Evolutionary conservation across 345 rosid genomes (phyloP), one percentile per base, ranked within the genome.

Genomic region (Populus nigra): DNA sequence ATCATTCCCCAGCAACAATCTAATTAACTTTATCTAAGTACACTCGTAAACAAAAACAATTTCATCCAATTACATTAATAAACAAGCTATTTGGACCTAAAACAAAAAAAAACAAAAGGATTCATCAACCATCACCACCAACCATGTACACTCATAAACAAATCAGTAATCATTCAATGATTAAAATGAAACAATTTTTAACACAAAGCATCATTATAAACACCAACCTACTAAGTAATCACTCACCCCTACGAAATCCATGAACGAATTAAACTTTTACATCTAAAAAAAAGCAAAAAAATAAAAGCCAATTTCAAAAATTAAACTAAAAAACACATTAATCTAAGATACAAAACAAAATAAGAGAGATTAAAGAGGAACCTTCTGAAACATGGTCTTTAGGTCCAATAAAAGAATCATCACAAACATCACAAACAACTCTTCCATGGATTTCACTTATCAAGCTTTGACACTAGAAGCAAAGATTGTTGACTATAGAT

Each of bases 331-430:
- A 68, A 11, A 59, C 29, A 39, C 29, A 62, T 59, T 3, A 12
- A 17, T 47, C 10, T 20, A 18, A 29, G 20, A 33, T 15, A 22
- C 1, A 78, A 33, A 45, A 16, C 12, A 1, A 50, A 57, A 4
- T 57, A 7, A 35, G 33, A 61, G 36, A 62, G 69, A 75, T 22
- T 27, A 47, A 16, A 49, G 25, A 39, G 16, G 55, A 61, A 90
- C 99, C 98, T 91, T 25, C n/a, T n/a, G n/a, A n/a, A 73, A 92
- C 86, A 85, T 96, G 98, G 80, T 93, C 98, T 85, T 96, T 97
- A 73, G 97, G 98, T 75, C 97, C 98, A 71, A 96, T 86, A 29
- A 97, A 92, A 73, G 92, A 92, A 88, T 96, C 97, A 4, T 86
- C 93, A 77, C 97, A 96, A 41, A 91, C 94, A 85, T 96, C 98